Evolutionary conservation across 805 yeast species (phyloP).

Genomic region (Candida tammaniensis): DNA sequence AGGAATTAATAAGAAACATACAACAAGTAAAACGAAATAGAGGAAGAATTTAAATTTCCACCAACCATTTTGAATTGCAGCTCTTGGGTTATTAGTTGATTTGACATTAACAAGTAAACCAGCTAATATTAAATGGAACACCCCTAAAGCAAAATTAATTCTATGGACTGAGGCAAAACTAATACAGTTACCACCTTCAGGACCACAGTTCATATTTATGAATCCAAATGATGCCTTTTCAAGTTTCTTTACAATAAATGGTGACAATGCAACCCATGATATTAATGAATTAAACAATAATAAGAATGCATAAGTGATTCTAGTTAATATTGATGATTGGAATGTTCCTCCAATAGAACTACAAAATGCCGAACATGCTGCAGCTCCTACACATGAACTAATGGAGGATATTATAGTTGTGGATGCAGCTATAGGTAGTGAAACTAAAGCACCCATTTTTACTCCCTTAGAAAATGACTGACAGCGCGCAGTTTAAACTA

Average conservation of each 20-base stretch:
- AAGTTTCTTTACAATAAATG: slow-evolving; percentile 70
- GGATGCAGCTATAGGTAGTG: slow-evolving; percentile 66
- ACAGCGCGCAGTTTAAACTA: no score
- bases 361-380: slow-evolving; percentile 64
- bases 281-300: slow-evolving; percentile 74
- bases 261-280: slow-evolving; percentile 91
- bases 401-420: slow-evolving; percentile 32
- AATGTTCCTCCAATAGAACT: slow-evolving; percentile 54
- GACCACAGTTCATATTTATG: slow-evolving; percentile 67
- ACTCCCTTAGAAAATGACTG: no score
- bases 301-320: slow-evolving; percentile 80
- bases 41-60: slow-evolving; percentile 76
- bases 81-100: slow-evolving; percentile 73
- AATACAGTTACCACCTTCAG: slow-evolving; percentile 69
- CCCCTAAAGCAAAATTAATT: slow-evolving; percentile 81
- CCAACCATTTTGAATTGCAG: slow-evolving; percentile 84
- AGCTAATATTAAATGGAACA: slow-evolving; percentile 73
- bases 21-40: slow-evolving; percentile 54
- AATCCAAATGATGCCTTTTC: slow-evolving; percentile 68
- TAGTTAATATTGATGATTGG: slow-evolving; percentile 75
- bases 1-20: slow-evolving; percentile 73
- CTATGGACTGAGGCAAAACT: slow-evolving; percentile 96
- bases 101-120: slow-evolving; percentile 66
- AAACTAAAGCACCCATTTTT: slow-evolving; percentile 73
- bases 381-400: slow-evolving; percentile 80